A percentile compares a stretch with the other conserved stretches of the same genome.
phyloP scores from a whole-genome alignment of 495 filamentous ascomycete species.

The Hapsidospora chrysogenum region DNA sequence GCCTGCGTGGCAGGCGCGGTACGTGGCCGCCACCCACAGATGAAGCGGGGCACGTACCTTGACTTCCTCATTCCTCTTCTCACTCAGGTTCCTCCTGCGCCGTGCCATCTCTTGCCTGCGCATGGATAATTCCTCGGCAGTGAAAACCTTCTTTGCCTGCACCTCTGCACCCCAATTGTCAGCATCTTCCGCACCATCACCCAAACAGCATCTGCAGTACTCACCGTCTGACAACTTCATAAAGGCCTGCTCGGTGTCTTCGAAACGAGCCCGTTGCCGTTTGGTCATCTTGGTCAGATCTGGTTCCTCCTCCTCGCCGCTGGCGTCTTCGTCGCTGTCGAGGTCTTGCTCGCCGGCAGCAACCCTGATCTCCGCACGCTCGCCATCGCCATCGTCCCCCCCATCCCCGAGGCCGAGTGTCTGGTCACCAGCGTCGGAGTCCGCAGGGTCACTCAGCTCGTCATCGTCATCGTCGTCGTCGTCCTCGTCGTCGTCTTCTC shows the following conservation, averaged over 20 bases:
- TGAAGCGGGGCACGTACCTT: constrained; percentile 43
- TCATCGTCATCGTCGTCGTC: constrained; percentile 28
- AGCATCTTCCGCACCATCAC: too few species aligned
- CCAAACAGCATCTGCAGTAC: not conserved
- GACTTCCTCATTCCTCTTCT: constrained; percentile 97
- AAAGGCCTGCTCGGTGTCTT: constrained; percentile 37
- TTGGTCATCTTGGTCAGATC: constrained; percentile 79
- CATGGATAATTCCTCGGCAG: constrained; percentile 90
- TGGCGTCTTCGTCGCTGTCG: constrained; percentile 51
- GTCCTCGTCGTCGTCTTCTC: constrained; percentile 28
- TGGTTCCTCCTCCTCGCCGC: constrained; percentile 43
- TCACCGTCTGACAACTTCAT: constrained; percentile 67
- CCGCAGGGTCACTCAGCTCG: constrained; percentile 37
- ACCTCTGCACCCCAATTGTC: constrained; percentile 48
- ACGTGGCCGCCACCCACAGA: too few species aligned
- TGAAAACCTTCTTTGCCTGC: constrained; percentile 82
- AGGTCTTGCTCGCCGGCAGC: constrained; percentile 44
- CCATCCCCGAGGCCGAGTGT: constrained; percentile 51
- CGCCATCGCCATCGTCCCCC: constrained; percentile 32
- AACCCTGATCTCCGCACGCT: constrained; percentile 27
- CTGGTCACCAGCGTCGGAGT: constrained; percentile 39
- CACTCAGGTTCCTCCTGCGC: constrained; percentile 85
- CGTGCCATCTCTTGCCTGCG: constrained; percentile 91
- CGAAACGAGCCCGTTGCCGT: constrained; percentile 58
- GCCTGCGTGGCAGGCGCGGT: too few species aligned